Percentiles rank a stretch among this genome's conserved stretches.
These are phyloP conservation scores for Cercospora nicotianae DNA, from an alignment of 2,329 filamentous ascomycete species.

Conservation along the genomic window DNA sequence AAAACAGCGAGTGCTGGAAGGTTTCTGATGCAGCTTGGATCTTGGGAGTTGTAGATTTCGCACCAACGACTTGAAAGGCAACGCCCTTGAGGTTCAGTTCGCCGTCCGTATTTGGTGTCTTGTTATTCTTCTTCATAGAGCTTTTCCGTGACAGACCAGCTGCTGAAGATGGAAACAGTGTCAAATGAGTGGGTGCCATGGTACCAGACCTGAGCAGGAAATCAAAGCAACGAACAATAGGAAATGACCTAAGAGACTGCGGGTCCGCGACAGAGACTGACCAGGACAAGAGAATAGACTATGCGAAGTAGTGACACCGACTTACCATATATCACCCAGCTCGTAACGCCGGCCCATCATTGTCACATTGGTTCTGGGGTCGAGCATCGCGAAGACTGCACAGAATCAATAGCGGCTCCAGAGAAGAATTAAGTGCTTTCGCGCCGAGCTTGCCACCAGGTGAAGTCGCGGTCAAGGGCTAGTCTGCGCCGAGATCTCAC, in stretches of 20 bases:
- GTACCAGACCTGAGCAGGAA: slow-evolving; percentile 21
- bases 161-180: slow-evolving; percentile 25
- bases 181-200: slow-evolving; percentile 27
- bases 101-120: slow-evolving; percentile 12
- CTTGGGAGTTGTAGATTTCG: slow-evolving; percentile 14
- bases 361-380: slow-evolving; percentile 8
- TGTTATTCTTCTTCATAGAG: slow-evolving; percentile 22
- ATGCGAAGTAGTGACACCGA: slow-evolving; percentile 16
- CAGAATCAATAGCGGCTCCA: slow-evolving; percentile 27
- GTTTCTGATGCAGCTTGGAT: slow-evolving; percentile 29
- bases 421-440: slow-evolving; percentile 5
- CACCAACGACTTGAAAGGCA: slow-evolving; percentile 31
- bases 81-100: slow-evolving; percentile 33
- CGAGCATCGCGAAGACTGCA: slow-evolving; percentile 10
- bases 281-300: not conserved
- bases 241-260: not conserved
- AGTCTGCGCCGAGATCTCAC: slow-evolving; percentile 6
- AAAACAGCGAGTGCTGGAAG: slow-evolving; percentile 37
- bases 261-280: slow-evolving; percentile 13
- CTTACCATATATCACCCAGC: slow-evolving; percentile 18
- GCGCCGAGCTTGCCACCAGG: slow-evolving; percentile 5
- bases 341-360: slow-evolving; percentile 11
- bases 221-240: not conserved
- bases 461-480: slow-evolving; percentile 18
- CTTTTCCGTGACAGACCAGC: slow-evolving; percentile 20